A percentile compares a stretch with the other conserved stretches of the same genome.
Evolutionary conservation across 2,329 filamentous ascomycete species (phyloP).

Genomic region (Acephala macrosclerotiorum): DNA sequence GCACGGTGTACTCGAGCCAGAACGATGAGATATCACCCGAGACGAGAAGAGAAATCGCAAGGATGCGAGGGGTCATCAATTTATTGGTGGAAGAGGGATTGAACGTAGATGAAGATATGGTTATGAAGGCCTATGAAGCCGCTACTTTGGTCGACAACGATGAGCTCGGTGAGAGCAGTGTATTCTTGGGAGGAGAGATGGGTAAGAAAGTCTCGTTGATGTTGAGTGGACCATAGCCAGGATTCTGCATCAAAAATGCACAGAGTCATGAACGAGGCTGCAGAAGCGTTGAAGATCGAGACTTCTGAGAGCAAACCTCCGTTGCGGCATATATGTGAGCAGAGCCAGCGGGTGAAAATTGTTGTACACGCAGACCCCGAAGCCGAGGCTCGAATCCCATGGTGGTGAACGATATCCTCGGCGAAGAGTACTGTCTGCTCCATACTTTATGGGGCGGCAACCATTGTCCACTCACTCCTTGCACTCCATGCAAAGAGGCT

Average conservation of each 20-base stretch:
- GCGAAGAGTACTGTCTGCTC: too few species aligned
- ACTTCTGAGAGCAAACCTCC: neutral
- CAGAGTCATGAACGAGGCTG: conserved; percentile 13
- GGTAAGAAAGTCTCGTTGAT: conserved; percentile 43
- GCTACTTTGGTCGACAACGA: conserved; percentile 76
- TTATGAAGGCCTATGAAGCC: conserved; percentile 82
- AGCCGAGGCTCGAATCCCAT: neutral
- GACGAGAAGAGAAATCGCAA: conserved; percentile 87
- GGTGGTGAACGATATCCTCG: neutral
- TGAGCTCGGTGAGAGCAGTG: conserved; percentile 60
- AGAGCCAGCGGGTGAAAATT: neutral
- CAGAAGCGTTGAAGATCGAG: neutral
- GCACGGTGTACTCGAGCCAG: conserved; percentile 91
- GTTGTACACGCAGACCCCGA: neutral
- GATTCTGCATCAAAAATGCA: conserved; percentile 11
- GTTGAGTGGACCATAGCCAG: conserved; percentile 35
- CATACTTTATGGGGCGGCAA: too few species aligned
- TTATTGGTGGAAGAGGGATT: conserved; percentile 84
- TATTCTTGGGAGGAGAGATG: conserved; percentile 62
- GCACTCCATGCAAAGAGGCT: neutral
- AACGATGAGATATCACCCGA: conserved; percentile 83
- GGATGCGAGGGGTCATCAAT: conserved; percentile 81
- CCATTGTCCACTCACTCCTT: neutral
- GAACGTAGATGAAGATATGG: conserved; percentile 88
- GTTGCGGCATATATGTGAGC: neutral